Base-by-base conservation (phyloP, 208 protist species). In the Eutreptiella sp. region DNA sequence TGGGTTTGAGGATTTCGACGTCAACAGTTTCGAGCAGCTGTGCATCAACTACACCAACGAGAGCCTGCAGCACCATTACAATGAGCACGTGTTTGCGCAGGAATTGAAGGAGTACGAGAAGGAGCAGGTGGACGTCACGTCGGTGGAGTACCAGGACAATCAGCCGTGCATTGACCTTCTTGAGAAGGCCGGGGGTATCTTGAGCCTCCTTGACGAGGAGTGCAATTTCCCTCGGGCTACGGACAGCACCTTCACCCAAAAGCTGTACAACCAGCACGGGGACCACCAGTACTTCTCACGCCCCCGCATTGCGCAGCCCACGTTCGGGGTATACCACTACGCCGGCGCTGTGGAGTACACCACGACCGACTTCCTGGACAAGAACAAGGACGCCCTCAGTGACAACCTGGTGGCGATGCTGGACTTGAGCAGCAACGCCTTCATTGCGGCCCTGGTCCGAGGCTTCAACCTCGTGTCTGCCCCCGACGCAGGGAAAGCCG, bases 41-140 rank as follows among this genome's bases (percentile, higher is more conserved):
- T 90, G 84, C 59, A 92, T 92, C 55, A 93, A 92, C 53, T 89
- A 78, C 46, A 79, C 84, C 7, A 94, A 94, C 63, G 88, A 94
- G 57, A 83, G 76, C 32, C 67, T 94, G 31, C 88, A 94, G 60
- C 79, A 83, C 53, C 73, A 89, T 41, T 94, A 89, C 77, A 85
- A 84, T 53, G 39, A 80, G 16, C 70, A 73, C 46, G 75, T 87
- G 41, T 85, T 90, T 65, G 63, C 63, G 21, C 34, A 54, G 16
- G 80, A 88, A 43, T 76, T 82, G 63, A 73, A 80, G 33, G 70
- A 78, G 11, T 79, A 77, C 67, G 33, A 63, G 19, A 41, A 19
- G 3, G 73, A 79, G 53, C 59, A 59, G n/a, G 42, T 78, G 27
- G 39, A 66, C 19, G 66, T 46, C 36, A 27, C 62, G 21, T 57